A percentile compares a stretch with the other conserved stretches of the same genome.
Evolutionary conservation across 2,329 filamentous ascomycete genomes (phyloP).

Genomic region (Phialophora verrucosa): DNA sequence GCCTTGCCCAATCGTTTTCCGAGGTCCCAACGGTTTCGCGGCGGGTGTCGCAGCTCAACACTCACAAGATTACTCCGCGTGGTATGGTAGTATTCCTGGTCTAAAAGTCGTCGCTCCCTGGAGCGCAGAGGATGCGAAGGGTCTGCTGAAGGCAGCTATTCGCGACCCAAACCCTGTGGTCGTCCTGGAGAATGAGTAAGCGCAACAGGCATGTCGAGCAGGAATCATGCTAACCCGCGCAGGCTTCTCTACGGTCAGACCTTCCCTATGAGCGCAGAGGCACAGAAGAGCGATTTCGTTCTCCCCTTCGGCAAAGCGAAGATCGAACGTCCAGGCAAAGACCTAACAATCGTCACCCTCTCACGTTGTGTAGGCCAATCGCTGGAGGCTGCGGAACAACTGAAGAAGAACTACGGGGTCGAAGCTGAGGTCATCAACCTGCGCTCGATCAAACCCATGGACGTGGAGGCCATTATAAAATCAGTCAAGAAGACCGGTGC

Average conservation of each 20-base stretch:
- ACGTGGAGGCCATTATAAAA: slow-evolving; percentile 92
- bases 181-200: slow-evolving; percentile 80
- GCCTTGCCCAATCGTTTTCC: slow-evolving; percentile 99
- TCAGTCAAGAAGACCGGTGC: slow-evolving; percentile 98
- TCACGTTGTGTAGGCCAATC: slow-evolving; percentile 96
- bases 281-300: slow-evolving; percentile 95
- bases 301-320: slow-evolving; percentile 98
- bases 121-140: slow-evolving; percentile 98
- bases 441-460: slow-evolving; percentile 94
- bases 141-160: slow-evolving; percentile 95
- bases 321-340: slow-evolving; percentile 94
- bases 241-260: slow-evolving; percentile 84
- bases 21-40: slow-evolving; percentile 97
- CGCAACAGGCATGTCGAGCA: neutral
- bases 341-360: slow-evolving; percentile 91
- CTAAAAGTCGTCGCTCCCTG: slow-evolving; percentile 96
- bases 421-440: slow-evolving; percentile 98
- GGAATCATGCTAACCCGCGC: slow-evolving; percentile 44
- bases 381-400: slow-evolving; percentile 81
- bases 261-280: slow-evolving; percentile 97
- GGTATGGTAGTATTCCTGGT: slow-evolving; percentile 98
- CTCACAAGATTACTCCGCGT: slow-evolving; percentile 97
- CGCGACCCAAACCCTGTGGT: slow-evolving; percentile 97
- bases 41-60: slow-evolving; percentile 95
- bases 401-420: slow-evolving; percentile 96